These are phyloP conservation scores for Saururus chinensis DNA, from an alignment of 164 flowering plant species.

Conservation along the genomic window DNA sequence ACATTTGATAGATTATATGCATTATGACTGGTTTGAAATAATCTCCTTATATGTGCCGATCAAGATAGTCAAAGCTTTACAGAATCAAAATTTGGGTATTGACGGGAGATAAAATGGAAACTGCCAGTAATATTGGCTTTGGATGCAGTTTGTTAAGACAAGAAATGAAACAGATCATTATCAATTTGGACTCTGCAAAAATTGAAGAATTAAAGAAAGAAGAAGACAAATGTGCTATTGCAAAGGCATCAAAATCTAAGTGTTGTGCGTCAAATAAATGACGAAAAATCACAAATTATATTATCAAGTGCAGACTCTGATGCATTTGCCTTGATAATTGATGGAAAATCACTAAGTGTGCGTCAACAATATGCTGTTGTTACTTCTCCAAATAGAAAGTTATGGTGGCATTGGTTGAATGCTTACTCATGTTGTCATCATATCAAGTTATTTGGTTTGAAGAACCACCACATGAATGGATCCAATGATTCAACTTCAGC, in stretches of 20 bases:
- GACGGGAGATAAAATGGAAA: slow-evolving; percentile 99
- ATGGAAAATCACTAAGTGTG: slow-evolving; percentile 97
- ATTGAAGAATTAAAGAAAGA: slow-evolving; percentile 55
- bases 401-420: too few species aligned
- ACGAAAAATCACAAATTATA: slow-evolving; percentile 35
- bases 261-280: slow-evolving; percentile 45
- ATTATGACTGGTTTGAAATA: too few species aligned
- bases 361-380: too few species aligned
- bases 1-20: too few species aligned
- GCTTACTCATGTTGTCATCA: too few species aligned
- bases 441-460: too few species aligned
- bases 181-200: slow-evolving; percentile 56
- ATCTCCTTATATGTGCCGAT: too few species aligned
- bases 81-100: slow-evolving; percentile 95
- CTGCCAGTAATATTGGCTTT: slow-evolving; percentile 93
- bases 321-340: slow-evolving; percentile 86
- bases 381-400: too few species aligned
- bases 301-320: slow-evolving; percentile 34
- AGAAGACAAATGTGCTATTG: slow-evolving; percentile 47
- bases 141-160: slow-evolving; percentile 92
- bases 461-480: too few species aligned
- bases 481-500: too few species aligned
- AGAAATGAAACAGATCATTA: slow-evolving; percentile 84
- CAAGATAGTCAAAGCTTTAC: too few species aligned
- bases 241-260: slow-evolving; percentile 70